Evolutionary conservation across 371 early-diverging fungal genomes (phyloP).

Genomic region (Mortierella sp.): DNA sequence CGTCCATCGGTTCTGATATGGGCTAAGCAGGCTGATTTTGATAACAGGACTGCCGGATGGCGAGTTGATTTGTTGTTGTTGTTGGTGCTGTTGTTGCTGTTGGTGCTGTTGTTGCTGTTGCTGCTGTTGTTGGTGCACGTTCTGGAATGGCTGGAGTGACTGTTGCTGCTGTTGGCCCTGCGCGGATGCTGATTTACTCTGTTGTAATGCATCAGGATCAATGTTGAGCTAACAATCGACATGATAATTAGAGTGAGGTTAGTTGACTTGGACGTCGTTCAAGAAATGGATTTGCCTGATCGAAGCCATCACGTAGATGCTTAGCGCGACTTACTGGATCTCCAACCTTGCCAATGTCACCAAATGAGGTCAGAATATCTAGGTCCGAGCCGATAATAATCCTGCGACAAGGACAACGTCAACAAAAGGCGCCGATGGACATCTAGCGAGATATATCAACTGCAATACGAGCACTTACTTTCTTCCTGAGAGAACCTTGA

Average conservation of each 20-base stretch:
- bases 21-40: constrained; percentile 73
- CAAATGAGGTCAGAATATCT: constrained; percentile 55
- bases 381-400: constrained; percentile 39
- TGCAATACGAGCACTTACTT: constrained; percentile 55
- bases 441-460: too few species aligned
- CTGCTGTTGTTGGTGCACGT: constrained; percentile 3
- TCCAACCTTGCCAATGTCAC: constrained; percentile 56
- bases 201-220: constrained; percentile 17
- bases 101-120: constrained; percentile 32
- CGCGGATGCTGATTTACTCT: not conserved
- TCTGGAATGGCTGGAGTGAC: constrained; percentile 11
- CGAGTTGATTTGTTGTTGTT: constrained; percentile 18
- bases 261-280: too few species aligned
- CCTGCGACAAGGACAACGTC: constrained; percentile 5
- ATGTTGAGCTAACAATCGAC: constrained; percentile 23
- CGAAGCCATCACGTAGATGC: too few species aligned
- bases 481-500: constrained; percentile 68
- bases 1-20: constrained; percentile 92
- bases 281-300: too few species aligned
- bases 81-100: constrained; percentile 63
- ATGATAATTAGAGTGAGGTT: not conserved
- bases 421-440: too few species aligned
- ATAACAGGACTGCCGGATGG: constrained; percentile 55
- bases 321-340: constrained; percentile 41
- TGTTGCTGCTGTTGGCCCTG: constrained; percentile 21